Conservation (phyloP, 2,329 filamentous ascomycete genomes). For the Hypoxylon sp. region DNA sequence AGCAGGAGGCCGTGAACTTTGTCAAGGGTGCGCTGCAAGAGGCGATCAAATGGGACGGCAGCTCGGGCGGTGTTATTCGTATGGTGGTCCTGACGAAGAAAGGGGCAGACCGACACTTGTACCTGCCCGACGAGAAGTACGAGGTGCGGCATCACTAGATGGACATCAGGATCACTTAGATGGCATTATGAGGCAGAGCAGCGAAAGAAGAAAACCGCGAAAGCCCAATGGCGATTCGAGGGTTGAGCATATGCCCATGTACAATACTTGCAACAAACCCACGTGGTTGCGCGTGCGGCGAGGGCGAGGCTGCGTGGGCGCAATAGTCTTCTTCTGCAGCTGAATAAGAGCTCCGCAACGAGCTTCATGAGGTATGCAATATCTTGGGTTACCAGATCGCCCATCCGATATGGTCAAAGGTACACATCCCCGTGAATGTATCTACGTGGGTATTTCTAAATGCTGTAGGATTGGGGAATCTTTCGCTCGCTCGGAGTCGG, state of each 20-base stretch:
- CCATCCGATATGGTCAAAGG: slow-evolving; percentile 15
- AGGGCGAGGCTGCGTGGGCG: slow-evolving; percentile 12
- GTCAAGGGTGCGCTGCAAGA: slow-evolving; percentile 92
- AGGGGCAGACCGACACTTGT: slow-evolving; percentile 92
- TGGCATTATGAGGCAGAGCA: slow-evolving; percentile 28
- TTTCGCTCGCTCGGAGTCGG: slow-evolving; percentile 9
- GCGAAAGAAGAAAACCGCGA: slow-evolving; percentile 5
- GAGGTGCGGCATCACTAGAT: slow-evolving; percentile 75
- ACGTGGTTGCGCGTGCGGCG: slow-evolving; percentile 18
- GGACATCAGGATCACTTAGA: no score
- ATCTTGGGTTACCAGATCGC: slow-evolving; percentile 21
- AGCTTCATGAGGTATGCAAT: slow-evolving; percentile 17
- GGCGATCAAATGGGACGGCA: slow-evolving; percentile 99
- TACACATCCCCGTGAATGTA: slow-evolving; percentile 14
- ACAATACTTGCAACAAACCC: slow-evolving; percentile 39
- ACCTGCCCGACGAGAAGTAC: slow-evolving; percentile 93
- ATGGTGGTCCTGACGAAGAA: slow-evolving; percentile 95
- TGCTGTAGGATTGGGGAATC: slow-evolving; percentile 29
- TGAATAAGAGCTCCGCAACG: slow-evolving; percentile 30
- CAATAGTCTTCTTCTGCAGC: slow-evolving; percentile 14
- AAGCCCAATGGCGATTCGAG: slow-evolving; percentile 19
- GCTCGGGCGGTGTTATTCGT: slow-evolving; percentile 96
- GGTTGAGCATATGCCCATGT: slow-evolving; percentile 30
- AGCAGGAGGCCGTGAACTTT: slow-evolving; percentile 89
- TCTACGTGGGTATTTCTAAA: slow-evolving; percentile 6